phyloP scores from a whole-genome alignment of 2,329 filamentous ascomycete species.

The Pseudogymnoascus sp. region DNA sequence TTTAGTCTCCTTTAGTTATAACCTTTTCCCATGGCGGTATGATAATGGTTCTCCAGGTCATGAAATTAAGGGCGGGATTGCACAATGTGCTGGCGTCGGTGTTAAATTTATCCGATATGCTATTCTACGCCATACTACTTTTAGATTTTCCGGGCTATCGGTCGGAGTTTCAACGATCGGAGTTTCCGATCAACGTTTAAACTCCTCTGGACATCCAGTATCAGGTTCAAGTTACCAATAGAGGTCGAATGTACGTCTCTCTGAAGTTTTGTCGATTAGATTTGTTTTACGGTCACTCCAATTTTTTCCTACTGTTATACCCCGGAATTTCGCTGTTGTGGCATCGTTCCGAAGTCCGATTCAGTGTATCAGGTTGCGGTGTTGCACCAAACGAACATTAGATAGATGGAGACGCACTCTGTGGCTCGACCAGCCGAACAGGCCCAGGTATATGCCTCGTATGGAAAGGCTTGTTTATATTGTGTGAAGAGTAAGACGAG shows the following conservation, averaged over 20 bases:
- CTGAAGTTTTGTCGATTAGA: neutral
- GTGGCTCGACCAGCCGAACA: constrained; percentile 1
- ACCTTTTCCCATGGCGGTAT: neutral
- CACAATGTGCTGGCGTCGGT: neutral
- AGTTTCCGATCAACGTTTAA: neutral
- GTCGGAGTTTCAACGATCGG: neutral
- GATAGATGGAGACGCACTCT: neutral
- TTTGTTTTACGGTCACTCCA: neutral
- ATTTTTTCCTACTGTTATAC: neutral
- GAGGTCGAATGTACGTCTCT: neutral
- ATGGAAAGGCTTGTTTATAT: constrained; percentile 15
- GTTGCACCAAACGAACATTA: neutral
- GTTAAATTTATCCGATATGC: neutral
- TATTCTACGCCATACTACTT: neutral
- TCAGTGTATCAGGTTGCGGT: neutral
- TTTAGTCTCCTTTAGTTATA: neutral
- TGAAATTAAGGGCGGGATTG: neutral
- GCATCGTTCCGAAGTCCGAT: neutral
- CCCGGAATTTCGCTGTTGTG: neutral
- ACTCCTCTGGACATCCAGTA: neutral
- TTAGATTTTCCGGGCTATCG: neutral
- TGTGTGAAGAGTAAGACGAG: constrained; percentile 15
- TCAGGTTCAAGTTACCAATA: neutral
- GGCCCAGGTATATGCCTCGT: constrained; percentile 11
- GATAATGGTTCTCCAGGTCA: neutral